Percentiles rank a stretch among this genome's conserved stretches.
Evolutionary conservation across 2,329 filamentous ascomycete genomes (phyloP).

Genomic region (Claviceps arundinis): DNA sequence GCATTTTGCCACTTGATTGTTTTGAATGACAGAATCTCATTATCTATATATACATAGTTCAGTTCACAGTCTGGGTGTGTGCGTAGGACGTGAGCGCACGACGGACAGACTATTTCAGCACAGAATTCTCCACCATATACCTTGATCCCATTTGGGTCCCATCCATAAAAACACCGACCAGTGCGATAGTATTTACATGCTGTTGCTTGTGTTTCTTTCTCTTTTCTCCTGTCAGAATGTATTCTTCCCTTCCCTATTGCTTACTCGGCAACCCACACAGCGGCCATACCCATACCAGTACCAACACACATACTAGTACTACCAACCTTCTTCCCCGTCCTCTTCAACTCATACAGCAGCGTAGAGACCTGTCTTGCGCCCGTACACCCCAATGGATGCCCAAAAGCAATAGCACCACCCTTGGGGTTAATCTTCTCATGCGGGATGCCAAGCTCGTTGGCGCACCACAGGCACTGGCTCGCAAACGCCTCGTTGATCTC

Average conservation of each 20-base stretch:
- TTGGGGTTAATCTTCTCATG: conserved; percentile 90
- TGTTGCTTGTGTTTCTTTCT: neutral
- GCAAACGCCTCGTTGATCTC: conserved; percentile 99
- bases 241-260: neutral
- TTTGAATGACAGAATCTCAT: no score
- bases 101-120: no score
- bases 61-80: no score
- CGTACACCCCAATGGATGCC: conserved; percentile 88
- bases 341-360: conserved; percentile 74
- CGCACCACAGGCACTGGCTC: conserved; percentile 85
- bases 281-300: conserved; percentile 96
- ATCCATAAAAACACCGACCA: no score
- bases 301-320: conserved; percentile 95
- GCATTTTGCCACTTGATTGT: no score
- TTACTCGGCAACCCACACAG: conserved; percentile 90
- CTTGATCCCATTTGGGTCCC: no score
- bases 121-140: no score
- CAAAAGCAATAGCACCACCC: conserved; percentile 91
- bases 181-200: neutral
- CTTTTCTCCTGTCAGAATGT: neutral
- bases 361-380: conserved; percentile 90
- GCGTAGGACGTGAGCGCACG: no score
- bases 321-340: conserved; percentile 73
- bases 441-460: conserved; percentile 73
- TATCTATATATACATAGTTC: no score